phyloP scores from a whole-genome alignment of 1,284 basidiomycete species.

The Ganoderma lingzhi region DNA sequence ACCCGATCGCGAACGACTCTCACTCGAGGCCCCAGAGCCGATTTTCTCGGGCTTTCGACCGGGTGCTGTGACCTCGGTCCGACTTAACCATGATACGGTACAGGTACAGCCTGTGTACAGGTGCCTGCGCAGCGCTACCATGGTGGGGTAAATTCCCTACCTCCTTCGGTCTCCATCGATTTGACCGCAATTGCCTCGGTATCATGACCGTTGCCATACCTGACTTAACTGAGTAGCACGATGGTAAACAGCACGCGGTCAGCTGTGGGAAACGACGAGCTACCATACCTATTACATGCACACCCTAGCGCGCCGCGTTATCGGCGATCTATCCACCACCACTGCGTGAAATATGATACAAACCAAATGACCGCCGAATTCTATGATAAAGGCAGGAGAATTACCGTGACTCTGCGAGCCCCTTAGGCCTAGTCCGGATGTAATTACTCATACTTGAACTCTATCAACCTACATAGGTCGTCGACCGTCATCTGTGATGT shows the following conservation, averaged over 20 bases:
- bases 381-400: neutral
- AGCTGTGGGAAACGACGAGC: neutral
- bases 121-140: neutral
- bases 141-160: neutral
- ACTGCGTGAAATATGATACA: neutral
- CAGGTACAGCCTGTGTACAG: neutral
- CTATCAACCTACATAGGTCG: neutral
- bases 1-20: neutral
- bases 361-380: neutral
- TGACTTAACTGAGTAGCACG: neutral
- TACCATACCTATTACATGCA: neutral
- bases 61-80: neutral
- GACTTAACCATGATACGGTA: neutral
- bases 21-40: neutral
- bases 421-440: neutral
- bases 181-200: neutral
- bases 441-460: neutral
- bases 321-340: neutral
- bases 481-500: neutral
- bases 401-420: neutral
- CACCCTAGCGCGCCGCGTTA: neutral
- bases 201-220: no score
- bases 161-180: neutral
- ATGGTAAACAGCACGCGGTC: neutral
- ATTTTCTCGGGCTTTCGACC: neutral